Evolutionary conservation across 202 grass and related monocot species (phyloP), one percentile per base, ranked within the genome.

Genomic region (Carex sylvatica): DNA sequence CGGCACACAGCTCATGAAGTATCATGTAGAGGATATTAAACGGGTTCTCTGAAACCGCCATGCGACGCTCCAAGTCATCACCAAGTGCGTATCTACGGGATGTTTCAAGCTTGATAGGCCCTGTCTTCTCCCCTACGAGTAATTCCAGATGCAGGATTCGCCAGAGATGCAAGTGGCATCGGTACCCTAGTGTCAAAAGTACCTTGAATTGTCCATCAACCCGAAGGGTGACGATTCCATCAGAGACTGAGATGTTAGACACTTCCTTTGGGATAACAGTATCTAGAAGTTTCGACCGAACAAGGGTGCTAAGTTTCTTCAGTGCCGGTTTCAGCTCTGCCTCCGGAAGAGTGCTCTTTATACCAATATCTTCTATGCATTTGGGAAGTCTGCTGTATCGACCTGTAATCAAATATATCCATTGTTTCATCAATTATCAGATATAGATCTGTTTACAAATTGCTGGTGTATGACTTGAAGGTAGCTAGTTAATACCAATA

Each of bases 31-130:
- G 73, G 62, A 91, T 83, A 38, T 59, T 85, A 30, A 99, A 95
- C 40, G 96, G 93, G 80, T 92, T 93, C 26, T 92, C 92, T 81
- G 86, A 83, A 70, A 82, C 86, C 24, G 91, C 92, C 96, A 98
- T 95, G 72, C 96, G 89, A 71, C 91, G 90, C 89, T 99, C 96
- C 85, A n/a, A n/a, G n/a, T n/a, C n/a, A n/a, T n/a, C n/a, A n/a
- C n/a, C n/a, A n/a, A n/a, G n/a, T n/a, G n/a, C n/a, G n/a, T n/a
- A n/a, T n/a, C n/a, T n/a, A n/a, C n/a, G n/a, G n/a, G n/a, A n/a
- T n/a, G n/a, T n/a, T n/a, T n/a, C n/a, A n/a, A n/a, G n/a, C n/a
- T n/a, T n/a, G n/a, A n/a, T n/a, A n/a, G n/a, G n/a, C n/a, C n/a
- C n/a, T n/a, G n/a, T n/a, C n/a, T n/a, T n/a, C n/a, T n/a, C n/a